Evolutionary conservation across 768 basidiomycete genomes (phyloP).

Genomic region (Tricholoma sp.): DNA sequence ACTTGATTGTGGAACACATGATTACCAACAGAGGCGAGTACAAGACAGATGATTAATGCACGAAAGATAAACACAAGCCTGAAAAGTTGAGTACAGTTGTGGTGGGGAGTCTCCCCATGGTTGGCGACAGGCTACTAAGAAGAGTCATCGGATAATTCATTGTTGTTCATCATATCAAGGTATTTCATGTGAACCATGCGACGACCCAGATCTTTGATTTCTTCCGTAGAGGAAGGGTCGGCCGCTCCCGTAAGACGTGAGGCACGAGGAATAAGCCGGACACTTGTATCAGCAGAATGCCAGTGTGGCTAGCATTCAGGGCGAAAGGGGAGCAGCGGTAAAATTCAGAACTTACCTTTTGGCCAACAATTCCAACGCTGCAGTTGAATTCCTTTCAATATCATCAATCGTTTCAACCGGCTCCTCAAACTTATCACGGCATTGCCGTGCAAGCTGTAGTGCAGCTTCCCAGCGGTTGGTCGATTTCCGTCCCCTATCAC

Average conservation of each 20-base stretch:
- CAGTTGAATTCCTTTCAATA: constrained; percentile 4
- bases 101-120: too few relatives aligned
- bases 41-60: too few relatives aligned
- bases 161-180: background rate
- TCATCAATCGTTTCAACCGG: background rate
- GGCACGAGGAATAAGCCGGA: constrained; percentile 8
- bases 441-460: constrained; percentile 3
- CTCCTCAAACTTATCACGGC: constrained; percentile 8
- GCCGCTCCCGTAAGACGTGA: constrained; percentile 7
- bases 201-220: constrained; percentile 8
- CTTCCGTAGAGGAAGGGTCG: background rate
- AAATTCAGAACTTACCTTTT: background rate
- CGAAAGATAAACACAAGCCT: too few relatives aligned
- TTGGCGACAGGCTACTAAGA: too few relatives aligned
- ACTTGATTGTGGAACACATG: too few relatives aligned
- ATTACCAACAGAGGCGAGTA: too few relatives aligned
- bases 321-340: too few relatives aligned
- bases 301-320: too few relatives aligned
- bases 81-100: too few relatives aligned
- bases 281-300: background rate
- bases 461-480: constrained; percentile 7
- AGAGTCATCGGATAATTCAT: too few relatives aligned
- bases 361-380: constrained; percentile 8
- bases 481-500: constrained; percentile 4
- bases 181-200: constrained; percentile 1